Conservation (phyloP, 129 eudicot species). For the Artemisia annua region DNA sequence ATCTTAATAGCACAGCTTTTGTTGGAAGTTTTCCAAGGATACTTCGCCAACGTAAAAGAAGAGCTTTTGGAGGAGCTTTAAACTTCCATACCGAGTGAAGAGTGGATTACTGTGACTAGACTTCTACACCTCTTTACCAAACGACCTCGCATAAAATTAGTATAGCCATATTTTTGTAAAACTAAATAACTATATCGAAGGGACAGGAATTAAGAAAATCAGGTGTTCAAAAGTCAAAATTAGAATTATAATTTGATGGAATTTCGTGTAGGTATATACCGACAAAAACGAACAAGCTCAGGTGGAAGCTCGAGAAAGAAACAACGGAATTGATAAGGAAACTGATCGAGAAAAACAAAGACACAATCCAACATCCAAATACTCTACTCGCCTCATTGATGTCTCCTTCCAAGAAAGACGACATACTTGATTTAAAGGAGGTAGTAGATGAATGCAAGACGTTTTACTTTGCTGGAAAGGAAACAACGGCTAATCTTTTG, state of each 20-base stretch:
- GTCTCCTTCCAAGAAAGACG: conserved; percentile 52
- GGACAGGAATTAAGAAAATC: too few relatives aligned
- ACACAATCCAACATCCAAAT: conserved; percentile 33
- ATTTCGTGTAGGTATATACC: conserved; percentile 67
- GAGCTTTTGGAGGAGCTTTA: too few relatives aligned
- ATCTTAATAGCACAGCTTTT: too few relatives aligned
- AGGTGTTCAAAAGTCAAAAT: too few relatives aligned
- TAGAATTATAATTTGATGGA: background rate
- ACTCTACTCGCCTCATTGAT: conserved; percentile 50
- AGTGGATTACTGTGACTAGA: too few relatives aligned
- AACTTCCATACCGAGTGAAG: too few relatives aligned
- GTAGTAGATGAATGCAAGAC: conserved; percentile 56
- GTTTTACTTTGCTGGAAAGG: conserved; percentile 58
- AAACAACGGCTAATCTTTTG: conserved; percentile 46
- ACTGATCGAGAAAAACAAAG: conserved; percentile 40
- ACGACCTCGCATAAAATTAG: background rate
- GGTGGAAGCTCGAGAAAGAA: conserved; percentile 70
- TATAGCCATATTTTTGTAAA: too few relatives aligned
- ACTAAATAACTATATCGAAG: too few relatives aligned
- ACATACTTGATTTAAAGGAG: conserved; percentile 34
- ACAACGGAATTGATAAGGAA: conserved; percentile 51
- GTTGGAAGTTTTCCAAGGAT: too few relatives aligned
- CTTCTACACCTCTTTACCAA: background rate
- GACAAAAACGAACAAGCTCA: conserved; percentile 62
- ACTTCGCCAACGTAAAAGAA: too few relatives aligned